phyloP scores from a whole-genome alignment of 78 protist genomes.

The Dictyostelium discoideum region dicty_2.7 NC_007088.5:6360501-6361000 shows the following conservation, averaged over 20 bases:
- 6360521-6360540: background rate
- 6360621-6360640: background rate
- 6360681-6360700: background rate
- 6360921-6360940: too few relatives aligned
- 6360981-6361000: conserved; percentile 5
- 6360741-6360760: background rate
- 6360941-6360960: background rate
- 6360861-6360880: background rate
- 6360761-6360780: background rate
- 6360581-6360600: background rate
- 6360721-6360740: background rate
- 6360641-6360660: background rate
- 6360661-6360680: background rate
- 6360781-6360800: background rate
- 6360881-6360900: background rate
- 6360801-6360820: background rate
- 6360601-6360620: background rate
- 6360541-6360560: background rate
- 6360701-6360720: background rate
- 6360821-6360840: too few relatives aligned
- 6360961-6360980: conserved; percentile 9
- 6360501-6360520: background rate
- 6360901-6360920: background rate
- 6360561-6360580: background rate
- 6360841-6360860: background rate